These are phyloP conservation scores for Byssothecium circinans DNA, from an alignment of 2,329 filamentous ascomycete genomes.

Conservation along the genomic window DNA sequence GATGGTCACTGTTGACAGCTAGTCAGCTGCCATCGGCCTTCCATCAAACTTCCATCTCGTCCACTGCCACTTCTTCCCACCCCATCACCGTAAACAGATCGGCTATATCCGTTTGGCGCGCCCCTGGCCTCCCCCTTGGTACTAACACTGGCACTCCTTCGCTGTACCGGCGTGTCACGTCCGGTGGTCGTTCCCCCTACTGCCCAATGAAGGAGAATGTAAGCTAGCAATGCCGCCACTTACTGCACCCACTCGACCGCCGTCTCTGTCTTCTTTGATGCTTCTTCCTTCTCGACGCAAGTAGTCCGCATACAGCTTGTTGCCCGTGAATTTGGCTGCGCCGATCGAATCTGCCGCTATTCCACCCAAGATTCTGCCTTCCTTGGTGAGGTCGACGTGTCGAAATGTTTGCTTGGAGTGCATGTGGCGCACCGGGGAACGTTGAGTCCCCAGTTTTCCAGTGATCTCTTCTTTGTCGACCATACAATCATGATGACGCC, in stretches of 20 bases:
- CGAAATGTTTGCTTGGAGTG: conserved; percentile 1
- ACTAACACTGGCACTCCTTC: background rate
- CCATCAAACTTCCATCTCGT: background rate
- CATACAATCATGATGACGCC: conserved; percentile 78
- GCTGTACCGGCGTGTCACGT: background rate
- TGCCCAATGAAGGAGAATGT: background rate
- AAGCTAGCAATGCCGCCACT: background rate
- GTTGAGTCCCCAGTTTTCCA: conserved; percentile 10
- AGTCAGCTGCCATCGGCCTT: background rate
- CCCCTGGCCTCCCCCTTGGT: too few relatives aligned
- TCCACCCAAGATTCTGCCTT: conserved; percentile 6
- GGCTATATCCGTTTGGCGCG: too few relatives aligned
- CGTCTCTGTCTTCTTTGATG: background rate
- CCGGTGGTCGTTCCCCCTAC: background rate
- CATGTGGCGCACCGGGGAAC: background rate
- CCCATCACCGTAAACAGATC: too few relatives aligned
- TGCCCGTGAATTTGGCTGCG: conserved; percentile 11
- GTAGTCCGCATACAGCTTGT: conserved; percentile 23
- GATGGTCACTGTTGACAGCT: too few relatives aligned
- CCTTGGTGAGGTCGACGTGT: background rate
- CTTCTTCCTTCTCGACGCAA: conserved; percentile 16
- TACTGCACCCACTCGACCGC: background rate
- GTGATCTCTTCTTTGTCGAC: conserved; percentile 61
- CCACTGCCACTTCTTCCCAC: background rate
- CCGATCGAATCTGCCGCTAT: background rate